Base-by-base conservation (phyloP, 164 flowering plant species). In the Paratinospora sagittata region DNA sequence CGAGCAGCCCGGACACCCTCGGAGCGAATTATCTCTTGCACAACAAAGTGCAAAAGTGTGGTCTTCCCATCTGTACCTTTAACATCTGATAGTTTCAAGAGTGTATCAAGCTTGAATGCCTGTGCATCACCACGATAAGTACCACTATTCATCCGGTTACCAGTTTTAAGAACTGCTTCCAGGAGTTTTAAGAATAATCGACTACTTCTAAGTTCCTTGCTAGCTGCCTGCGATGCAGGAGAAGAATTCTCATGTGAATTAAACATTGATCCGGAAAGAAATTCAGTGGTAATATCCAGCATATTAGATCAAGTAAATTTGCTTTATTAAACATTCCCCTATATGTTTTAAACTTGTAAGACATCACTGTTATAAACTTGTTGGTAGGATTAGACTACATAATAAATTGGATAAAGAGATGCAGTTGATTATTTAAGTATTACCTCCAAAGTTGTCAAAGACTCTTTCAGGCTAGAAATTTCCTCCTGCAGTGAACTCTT, bases 41-140 rank as follows among this genome's bases (percentile, higher is more conserved):
- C 97, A 27, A 94, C 98, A 80, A 94, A 94, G 77, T 90, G 93
- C 78, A 94, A 68, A 27, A 94, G 91, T 1, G 98, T 94, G 41
- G 95, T 94, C 81, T 94, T 94, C 26, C 96, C 96, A 79, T 94
- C 98, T 27, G 78, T 78, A 69, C 97, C 96, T 83, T 83, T 94
- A 0, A 94, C 98, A 77, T 94, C 96, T 21, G 96, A 70, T 61
- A 94, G 78, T 73, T 94, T 94, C 78, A 94, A 72, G 66, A 94
- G 94, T 2, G 98, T 93, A 82, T 94, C 97, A 23, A 94, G 93
- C 80, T 90, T 94, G 77, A 94, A 94, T 57, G 98, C 98, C 82
- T 89, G 95, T 27, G 98, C 98, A 70, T 93, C 88, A 47, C 98
- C 98, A 65, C 97, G 96, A 70, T 80, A 90, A 49, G 98, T 94